Evolutionary conservation across 768 basidiomycete species (phyloP), one percentile per base, ranked within the genome.

Genomic region (Daedaleopsis nitida): DNA sequence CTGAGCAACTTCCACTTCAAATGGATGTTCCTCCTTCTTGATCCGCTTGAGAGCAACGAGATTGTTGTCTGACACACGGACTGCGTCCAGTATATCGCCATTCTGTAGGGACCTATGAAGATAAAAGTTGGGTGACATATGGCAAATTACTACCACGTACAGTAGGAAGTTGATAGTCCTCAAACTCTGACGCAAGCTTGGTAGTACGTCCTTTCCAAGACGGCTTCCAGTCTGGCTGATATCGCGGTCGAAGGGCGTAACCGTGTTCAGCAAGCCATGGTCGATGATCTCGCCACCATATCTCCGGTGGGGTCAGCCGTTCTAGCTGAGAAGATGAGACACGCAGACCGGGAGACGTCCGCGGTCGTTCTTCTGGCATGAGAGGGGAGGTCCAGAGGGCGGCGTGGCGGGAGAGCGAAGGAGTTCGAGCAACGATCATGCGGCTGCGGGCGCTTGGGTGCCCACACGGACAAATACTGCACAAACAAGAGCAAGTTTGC

Each of bases 141-240:
- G 17, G 21, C 44, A 10, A n/a, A n/a, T 12, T n/a, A 6, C 34
- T 8, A 39, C 19, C 9, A 38, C 51, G 5, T 37, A 48, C 52
- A 32, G 4, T n/a, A 19, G 19, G 39, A 10, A 19, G 2, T 39
- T 9, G n/a, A 13, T 57, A 42, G 45, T 63, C 62, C 32, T 63
- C 62, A 39, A n/a, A 53, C 2, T 16, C 6, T 7, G 14, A 16
- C 12, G 21, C 43, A 6, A 5, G 3, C 12, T 54, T 60, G 8
- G 57, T 51, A 5, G 54, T 65, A 21, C 4, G 13, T 5, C 65
- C 59, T 19, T 32, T 45, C 70, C 71, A 72, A 0, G 71, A 71
- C 3, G 72, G 72, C 12, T 21, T 52, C 71, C 71, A 71, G 8
- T 58, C 69, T 1, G 65, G 69, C 8, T 60, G 37, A 44, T 69